A percentile compares a stretch with the other conserved stretches of the same genome.
phyloP scores from a whole-genome alignment of 2,329 filamentous ascomycete genomes.

The Fusarium sp. region DNA sequence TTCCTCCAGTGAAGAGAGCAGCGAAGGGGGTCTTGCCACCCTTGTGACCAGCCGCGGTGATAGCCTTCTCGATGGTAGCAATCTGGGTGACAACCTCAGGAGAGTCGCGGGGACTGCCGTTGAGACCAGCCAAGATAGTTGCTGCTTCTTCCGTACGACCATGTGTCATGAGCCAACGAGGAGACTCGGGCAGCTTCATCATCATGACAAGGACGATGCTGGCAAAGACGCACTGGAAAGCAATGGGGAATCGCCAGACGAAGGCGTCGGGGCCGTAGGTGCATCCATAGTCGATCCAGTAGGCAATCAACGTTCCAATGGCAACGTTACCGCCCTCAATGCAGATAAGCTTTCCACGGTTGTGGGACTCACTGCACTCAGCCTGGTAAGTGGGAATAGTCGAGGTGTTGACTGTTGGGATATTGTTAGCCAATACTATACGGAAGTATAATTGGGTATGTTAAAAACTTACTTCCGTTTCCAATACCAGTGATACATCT shows the following conservation, averaged over 20 bases:
- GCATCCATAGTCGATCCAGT: constrained; percentile 61
- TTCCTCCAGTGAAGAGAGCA: constrained; percentile 71
- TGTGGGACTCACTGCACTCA: constrained; percentile 65
- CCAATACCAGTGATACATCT: constrained; percentile 67
- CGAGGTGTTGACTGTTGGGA: constrained; percentile 57
- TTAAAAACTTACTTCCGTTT: constrained; percentile 55
- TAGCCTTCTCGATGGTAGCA: constrained; percentile 62
- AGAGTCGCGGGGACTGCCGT: constrained; percentile 60
- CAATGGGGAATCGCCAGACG: constrained; percentile 69
- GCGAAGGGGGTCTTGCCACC: constrained; percentile 63
- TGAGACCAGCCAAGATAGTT: constrained; percentile 48
- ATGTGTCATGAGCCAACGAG: constrained; percentile 62
- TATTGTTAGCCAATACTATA: neutral
- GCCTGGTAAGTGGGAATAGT: constrained; percentile 69
- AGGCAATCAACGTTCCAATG: constrained; percentile 57
- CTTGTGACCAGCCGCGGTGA: constrained; percentile 65
- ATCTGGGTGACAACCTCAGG: constrained; percentile 70
- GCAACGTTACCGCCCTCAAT: constrained; percentile 60
- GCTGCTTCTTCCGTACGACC: constrained; percentile 58
- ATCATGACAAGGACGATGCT: constrained; percentile 58
- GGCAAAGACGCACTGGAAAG: constrained; percentile 57
- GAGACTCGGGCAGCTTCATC: constrained; percentile 61
- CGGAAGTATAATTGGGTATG: no score
- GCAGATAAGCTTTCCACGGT: constrained; percentile 68
- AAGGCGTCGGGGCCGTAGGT: constrained; percentile 61